Conservation (phyloP, 108 stramenopile genomes). For the Discostella pseudostelligera region DNA sequence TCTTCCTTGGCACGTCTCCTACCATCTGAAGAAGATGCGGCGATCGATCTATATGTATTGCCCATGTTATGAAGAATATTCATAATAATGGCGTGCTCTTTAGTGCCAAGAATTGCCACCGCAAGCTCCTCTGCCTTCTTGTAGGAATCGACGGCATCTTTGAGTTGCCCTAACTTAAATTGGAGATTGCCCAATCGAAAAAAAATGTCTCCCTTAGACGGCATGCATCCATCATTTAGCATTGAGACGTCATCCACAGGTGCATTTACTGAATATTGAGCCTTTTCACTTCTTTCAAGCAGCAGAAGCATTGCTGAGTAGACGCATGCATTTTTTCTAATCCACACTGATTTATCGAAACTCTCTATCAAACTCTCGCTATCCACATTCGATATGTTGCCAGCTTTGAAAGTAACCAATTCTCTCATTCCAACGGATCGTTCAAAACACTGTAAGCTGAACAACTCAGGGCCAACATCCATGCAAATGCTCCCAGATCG, state of each 20-base stretch:
- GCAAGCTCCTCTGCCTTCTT: constrained; percentile 44
- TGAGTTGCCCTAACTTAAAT: constrained; percentile 19
- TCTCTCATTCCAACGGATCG: constrained; percentile 42
- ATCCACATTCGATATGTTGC: constrained; percentile 20
- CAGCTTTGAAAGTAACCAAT: constrained; percentile 14
- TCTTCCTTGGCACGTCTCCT: constrained; percentile 25
- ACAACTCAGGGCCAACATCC: constrained; percentile 12
- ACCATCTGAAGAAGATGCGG: constrained; percentile 11
- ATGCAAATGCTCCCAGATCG: constrained; percentile 21
- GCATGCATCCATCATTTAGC: background rate
- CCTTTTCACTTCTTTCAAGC: constrained; percentile 22
- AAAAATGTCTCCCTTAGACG: constrained; percentile 44
- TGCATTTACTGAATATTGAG: constrained; percentile 4
- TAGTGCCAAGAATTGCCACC: constrained; percentile 34
- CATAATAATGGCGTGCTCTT: constrained; percentile 45
- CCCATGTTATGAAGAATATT: constrained; percentile 43
- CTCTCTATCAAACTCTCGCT: constrained; percentile 18
- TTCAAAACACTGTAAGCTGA: constrained; percentile 30
- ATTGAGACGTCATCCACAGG: background rate
- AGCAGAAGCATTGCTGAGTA: constrained; percentile 30
- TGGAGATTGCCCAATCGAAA: constrained; percentile 48
- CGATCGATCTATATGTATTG: constrained; percentile 33
- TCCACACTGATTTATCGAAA: constrained; percentile 35
- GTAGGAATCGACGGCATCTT: constrained; percentile 41
- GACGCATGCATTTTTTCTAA: constrained; percentile 23